Conservation (phyloP, 805 yeast genomes). For the Priceomyces carsonii region DNA sequence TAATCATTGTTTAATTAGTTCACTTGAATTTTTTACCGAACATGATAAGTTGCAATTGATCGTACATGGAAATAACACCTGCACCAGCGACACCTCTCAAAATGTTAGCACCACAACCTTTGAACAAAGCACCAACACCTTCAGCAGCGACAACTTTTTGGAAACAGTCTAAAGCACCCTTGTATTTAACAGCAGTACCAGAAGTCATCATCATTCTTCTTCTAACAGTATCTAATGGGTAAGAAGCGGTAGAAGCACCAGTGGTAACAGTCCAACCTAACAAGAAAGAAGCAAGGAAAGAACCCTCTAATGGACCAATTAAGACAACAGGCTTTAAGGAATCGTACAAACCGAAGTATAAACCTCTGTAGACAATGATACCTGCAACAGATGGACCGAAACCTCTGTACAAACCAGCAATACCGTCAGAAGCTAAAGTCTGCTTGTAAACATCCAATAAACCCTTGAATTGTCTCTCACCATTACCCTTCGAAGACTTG, state of each 20-base stretch:
- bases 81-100: slow-evolving; percentile 99
- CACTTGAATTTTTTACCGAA: slow-evolving; percentile 94
- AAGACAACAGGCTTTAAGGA: slow-evolving; percentile 93
- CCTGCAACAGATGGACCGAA: slow-evolving; percentile 98
- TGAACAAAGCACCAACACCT: slow-evolving; percentile 91
- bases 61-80: slow-evolving; percentile 97
- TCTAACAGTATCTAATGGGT: slow-evolving; percentile 99
- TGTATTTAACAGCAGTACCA: slow-evolving; percentile 96
- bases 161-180: slow-evolving; percentile 94
- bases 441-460: slow-evolving; percentile 93
- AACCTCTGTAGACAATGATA: slow-evolving; percentile 98
- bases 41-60: slow-evolving; percentile 90
- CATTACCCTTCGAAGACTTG: slow-evolving; percentile 81
- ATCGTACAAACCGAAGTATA: slow-evolving; percentile 97
- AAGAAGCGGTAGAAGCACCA: slow-evolving; percentile 97
- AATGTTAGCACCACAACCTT: slow-evolving; percentile 99
- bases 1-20: slow-evolving; percentile 16
- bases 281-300: slow-evolving; percentile 92
- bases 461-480: slow-evolving; percentile 97
- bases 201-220: slow-evolving; percentile 99
- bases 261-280: slow-evolving; percentile 98
- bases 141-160: slow-evolving; percentile 90
- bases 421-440: slow-evolving; percentile 93
- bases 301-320: slow-evolving; percentile 92
- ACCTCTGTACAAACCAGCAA: slow-evolving; percentile 99